Percentiles rank a stretch among this genome's conserved stretches.
phyloP scores from a whole-genome alignment of 495 filamentous ascomycete genomes.

The Neurospora terricola region DNA sequence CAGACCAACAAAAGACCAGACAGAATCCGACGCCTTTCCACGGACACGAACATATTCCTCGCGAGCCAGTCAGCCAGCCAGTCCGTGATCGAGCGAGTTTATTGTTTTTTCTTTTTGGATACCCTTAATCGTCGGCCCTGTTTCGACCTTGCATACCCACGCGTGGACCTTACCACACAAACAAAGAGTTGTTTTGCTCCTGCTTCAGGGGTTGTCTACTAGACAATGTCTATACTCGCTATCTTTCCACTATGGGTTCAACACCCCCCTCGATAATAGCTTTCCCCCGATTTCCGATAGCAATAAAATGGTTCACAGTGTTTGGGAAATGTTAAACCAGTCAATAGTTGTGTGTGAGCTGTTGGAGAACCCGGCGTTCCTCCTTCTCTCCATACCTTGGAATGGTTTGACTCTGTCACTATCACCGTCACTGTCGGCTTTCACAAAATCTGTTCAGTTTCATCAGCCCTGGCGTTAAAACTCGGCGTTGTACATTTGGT shows the following conservation, averaged over 20 bases:
- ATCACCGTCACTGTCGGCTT: not conserved
- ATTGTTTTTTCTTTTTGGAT: not conserved
- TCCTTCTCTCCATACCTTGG: not conserved
- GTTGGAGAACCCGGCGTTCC: not conserved
- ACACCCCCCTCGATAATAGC: not conserved
- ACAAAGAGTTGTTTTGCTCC: not conserved
- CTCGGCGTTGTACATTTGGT: not conserved
- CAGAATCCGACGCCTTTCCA: not conserved
- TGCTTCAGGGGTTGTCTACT: not conserved
- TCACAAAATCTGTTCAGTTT: not conserved
- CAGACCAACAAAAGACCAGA: not conserved
- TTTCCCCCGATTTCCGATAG: not conserved
- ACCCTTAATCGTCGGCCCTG: not conserved
- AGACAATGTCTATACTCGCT: not conserved
- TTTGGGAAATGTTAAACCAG: not conserved
- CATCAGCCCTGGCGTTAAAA: not conserved
- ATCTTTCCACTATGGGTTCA: not conserved
- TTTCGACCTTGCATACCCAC: not conserved
- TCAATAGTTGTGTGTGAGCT: not conserved
- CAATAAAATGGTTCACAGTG: not conserved
- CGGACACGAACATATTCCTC: not conserved
- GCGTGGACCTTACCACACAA: not conserved
- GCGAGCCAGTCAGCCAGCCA: not conserved
- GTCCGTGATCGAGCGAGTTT: not conserved
- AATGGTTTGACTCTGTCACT: not conserved